These are phyloP conservation scores for Microbotryum scabiosae DNA, from an alignment of 1,284 basidiomycete genomes.

Conservation along the genomic window DNA sequence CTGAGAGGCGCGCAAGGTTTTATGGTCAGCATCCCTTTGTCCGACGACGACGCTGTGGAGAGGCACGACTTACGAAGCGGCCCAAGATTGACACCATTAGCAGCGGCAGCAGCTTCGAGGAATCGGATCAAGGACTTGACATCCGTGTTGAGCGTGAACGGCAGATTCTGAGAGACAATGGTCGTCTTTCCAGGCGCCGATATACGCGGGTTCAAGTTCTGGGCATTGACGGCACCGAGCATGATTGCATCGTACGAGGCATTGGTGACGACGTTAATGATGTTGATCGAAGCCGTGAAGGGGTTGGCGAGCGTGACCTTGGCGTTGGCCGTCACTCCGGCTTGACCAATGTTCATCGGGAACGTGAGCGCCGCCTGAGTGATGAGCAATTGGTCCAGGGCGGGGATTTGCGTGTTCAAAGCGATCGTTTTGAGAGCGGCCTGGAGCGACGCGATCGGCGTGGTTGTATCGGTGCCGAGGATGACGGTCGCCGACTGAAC, in stretches of 20 bases:
- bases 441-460: slow-evolving; percentile 57
- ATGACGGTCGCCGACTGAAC: slow-evolving; percentile 54
- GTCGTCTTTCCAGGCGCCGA: slow-evolving; percentile 54
- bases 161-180: slow-evolving; percentile 54
- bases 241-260: slow-evolving; percentile 46
- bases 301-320: slow-evolving; percentile 58
- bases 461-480: slow-evolving; percentile 52
- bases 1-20: neutral
- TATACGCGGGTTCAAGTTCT: slow-evolving; percentile 44
- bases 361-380: slow-evolving; percentile 36
- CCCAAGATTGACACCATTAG: slow-evolving; percentile 55
- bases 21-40: slow-evolving; percentile 40
- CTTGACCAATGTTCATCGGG: slow-evolving; percentile 41
- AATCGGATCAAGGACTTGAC: slow-evolving; percentile 56
- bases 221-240: slow-evolving; percentile 46
- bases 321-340: slow-evolving; percentile 50
- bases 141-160: slow-evolving; percentile 58
- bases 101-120: slow-evolving; percentile 49
- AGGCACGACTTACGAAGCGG: slow-evolving; percentile 56
- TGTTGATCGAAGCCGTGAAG: slow-evolving; percentile 65
- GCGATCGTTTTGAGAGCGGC: slow-evolving; percentile 56
- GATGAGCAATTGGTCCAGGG: slow-evolving; percentile 58
- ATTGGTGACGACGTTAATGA: slow-evolving; percentile 52
- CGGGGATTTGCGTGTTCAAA: slow-evolving; percentile 58
- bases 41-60: too few species aligned